Percentiles rank a stretch among this genome's conserved stretches.
Conservation (phyloP, 768 basidiomycete species). For the Leucosporidium yakuticum region DNA sequence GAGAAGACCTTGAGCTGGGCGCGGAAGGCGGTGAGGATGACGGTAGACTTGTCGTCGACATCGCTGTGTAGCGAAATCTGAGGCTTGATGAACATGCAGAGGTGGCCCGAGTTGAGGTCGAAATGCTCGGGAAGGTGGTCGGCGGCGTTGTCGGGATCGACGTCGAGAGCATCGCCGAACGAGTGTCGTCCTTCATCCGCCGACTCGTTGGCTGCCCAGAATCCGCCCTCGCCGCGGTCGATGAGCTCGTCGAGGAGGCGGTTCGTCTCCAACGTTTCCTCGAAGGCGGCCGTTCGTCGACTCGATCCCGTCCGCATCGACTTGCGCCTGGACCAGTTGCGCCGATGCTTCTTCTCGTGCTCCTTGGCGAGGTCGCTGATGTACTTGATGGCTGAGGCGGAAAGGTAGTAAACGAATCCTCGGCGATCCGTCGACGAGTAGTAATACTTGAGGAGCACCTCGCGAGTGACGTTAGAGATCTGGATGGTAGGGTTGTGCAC, state of each 20-base stretch:
- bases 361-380: conserved; percentile 71
- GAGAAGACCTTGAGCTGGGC: conserved; percentile 69
- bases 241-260: conserved; percentile 29
- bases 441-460: conserved; percentile 86
- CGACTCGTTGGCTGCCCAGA: conserved; percentile 13
- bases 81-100: conserved; percentile 81
- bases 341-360: conserved; percentile 15
- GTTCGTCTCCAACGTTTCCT: conserved; percentile 23
- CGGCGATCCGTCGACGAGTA: conserved; percentile 65
- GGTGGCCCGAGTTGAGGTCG: conserved; percentile 56
- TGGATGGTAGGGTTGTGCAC: conserved; percentile 78
- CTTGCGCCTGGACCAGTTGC: conserved; percentile 6
- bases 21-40: conserved; percentile 71
- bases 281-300: not conserved
- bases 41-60: conserved; percentile 50
- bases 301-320: conserved; percentile 9
- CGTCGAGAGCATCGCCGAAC: conserved; percentile 26
- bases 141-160: conserved; percentile 31
- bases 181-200: conserved; percentile 4
- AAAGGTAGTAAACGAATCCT: conserved; percentile 57
- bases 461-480: conserved; percentile 44
- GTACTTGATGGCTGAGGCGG: conserved; percentile 80
- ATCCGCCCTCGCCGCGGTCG: conserved; percentile 2
- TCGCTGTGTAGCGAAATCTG: conserved; percentile 75
- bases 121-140: conserved; percentile 40